Evolutionary conservation across 202 grass and related monocot genomes (phyloP).

Genomic region (Carex sylvatica): DNA sequence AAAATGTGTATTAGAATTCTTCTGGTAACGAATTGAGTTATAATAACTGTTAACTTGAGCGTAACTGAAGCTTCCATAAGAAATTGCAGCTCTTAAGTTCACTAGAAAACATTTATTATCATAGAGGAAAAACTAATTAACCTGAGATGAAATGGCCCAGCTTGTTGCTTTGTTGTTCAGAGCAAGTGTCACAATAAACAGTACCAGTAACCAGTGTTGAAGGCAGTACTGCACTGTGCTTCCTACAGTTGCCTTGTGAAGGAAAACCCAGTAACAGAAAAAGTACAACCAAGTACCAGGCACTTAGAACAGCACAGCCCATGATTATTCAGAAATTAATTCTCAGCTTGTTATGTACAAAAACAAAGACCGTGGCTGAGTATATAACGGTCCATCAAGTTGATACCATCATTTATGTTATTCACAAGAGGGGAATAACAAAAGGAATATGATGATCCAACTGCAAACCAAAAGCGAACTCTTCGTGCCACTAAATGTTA

Average conservation of each 20-base stretch:
- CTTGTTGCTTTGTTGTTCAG: slow-evolving; percentile 18
- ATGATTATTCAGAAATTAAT: background rate
- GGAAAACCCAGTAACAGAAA: background rate
- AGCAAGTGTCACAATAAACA: slow-evolving; percentile 36
- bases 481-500: too few species aligned
- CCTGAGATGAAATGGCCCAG: slow-evolving; percentile 30
- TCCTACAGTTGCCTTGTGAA: slow-evolving; percentile 1
- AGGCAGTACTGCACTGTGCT: background rate
- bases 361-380: background rate
- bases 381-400: background rate
- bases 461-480: background rate
- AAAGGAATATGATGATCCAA: background rate
- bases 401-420: slow-evolving; percentile 11
- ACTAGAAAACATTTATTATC: background rate
- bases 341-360: background rate
- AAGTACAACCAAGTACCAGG: slow-evolving; percentile 6
- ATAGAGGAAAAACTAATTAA: slow-evolving; percentile 18
- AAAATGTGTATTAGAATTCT: background rate
- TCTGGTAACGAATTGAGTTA: background rate
- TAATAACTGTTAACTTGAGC: background rate
- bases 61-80: background rate
- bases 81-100: background rate
- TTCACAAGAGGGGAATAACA: background rate
- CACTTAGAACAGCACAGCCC: background rate
- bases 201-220: slow-evolving; percentile 21